Conservation (phyloP, 1,284 basidiomycete species). For the Pseudozyma hubeiensis region DNA sequence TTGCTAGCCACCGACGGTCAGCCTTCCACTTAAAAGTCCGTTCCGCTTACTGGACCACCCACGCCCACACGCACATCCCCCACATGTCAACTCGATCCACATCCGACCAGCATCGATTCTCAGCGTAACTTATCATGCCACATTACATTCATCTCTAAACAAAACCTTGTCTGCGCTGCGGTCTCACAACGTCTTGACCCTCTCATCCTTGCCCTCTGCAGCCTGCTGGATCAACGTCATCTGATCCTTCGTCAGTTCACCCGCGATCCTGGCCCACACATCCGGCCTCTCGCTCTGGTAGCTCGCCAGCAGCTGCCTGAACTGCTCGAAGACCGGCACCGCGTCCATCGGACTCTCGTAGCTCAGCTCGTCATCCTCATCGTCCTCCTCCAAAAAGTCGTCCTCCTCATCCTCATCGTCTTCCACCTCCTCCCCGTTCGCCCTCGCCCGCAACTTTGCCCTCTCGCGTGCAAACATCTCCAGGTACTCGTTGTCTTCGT, state of each 20-base stretch:
- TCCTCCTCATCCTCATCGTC: constrained; percentile 56
- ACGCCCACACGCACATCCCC: too few species aligned
- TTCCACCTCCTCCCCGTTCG: constrained; percentile 43
- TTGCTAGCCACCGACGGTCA: background rate
- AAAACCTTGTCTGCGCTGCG: too few species aligned
- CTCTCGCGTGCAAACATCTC: constrained; percentile 65
- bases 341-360: constrained; percentile 62
- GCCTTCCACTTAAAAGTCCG: background rate
- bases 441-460: constrained; percentile 54
- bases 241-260: constrained; percentile 46
- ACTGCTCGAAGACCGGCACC: constrained; percentile 60
- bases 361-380: constrained; percentile 60
- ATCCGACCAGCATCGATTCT: too few species aligned
- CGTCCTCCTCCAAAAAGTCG: constrained; percentile 39
- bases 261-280: constrained; percentile 41
- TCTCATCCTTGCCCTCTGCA: constrained; percentile 32
- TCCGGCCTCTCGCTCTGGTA: constrained; percentile 47
- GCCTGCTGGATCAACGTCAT: constrained; percentile 41
- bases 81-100: too few species aligned
- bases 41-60: too few species aligned
- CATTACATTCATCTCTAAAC: too few species aligned
- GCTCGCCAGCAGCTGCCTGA: constrained; percentile 46
- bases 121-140: too few species aligned
- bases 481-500: constrained; percentile 67
- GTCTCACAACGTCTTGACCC: constrained; percentile 37